Conservation (phyloP, 1,284 basidiomycete genomes). For the Heliocybe sulcata region DNA sequence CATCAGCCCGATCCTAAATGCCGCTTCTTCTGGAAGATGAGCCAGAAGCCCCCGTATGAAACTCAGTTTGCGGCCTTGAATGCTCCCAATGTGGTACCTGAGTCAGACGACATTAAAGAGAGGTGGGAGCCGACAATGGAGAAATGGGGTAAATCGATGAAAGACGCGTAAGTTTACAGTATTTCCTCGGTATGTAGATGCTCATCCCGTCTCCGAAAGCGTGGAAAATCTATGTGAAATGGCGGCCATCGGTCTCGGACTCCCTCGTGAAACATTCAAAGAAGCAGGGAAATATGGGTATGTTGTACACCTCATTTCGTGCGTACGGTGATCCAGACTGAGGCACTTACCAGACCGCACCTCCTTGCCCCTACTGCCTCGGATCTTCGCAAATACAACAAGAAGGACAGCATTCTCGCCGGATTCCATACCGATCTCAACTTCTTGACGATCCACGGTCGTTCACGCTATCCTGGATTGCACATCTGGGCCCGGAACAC, state of each 20-base stretch:
- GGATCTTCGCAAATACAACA: constrained; percentile 71
- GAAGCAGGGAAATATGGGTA: constrained; percentile 80
- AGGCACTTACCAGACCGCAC: constrained; percentile 58
- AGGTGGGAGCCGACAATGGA: constrained; percentile 68
- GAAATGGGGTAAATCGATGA: constrained; percentile 83
- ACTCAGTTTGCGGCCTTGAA: constrained; percentile 72
- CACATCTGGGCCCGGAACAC: constrained; percentile 91
- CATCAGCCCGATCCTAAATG: constrained; percentile 88
- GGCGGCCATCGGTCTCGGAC: constrained; percentile 73
- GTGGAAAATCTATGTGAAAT: constrained; percentile 79
- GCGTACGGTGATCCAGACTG: not conserved
- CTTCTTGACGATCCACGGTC: constrained; percentile 85
- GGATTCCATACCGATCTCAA: constrained; percentile 88
- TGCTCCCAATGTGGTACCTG: constrained; percentile 75
- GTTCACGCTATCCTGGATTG: constrained; percentile 78
- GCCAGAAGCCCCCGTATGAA: constrained; percentile 65
- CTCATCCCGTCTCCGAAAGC: constrained; percentile 28
- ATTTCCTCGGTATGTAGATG: not conserved
- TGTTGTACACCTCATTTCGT: constrained; percentile 33
- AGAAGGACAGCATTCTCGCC: constrained; percentile 77
- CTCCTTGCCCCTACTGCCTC: constrained; percentile 88
- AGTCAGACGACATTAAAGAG: constrained; percentile 40
- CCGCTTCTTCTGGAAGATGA: constrained; percentile 90
- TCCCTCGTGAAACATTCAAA: constrained; percentile 59
- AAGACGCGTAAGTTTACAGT: constrained; percentile 58